Percentiles rank a stretch among this genome's conserved stretches.
Conservation (phyloP, 116 monocot species). For the Dioscorea cayenensis region DNA sequence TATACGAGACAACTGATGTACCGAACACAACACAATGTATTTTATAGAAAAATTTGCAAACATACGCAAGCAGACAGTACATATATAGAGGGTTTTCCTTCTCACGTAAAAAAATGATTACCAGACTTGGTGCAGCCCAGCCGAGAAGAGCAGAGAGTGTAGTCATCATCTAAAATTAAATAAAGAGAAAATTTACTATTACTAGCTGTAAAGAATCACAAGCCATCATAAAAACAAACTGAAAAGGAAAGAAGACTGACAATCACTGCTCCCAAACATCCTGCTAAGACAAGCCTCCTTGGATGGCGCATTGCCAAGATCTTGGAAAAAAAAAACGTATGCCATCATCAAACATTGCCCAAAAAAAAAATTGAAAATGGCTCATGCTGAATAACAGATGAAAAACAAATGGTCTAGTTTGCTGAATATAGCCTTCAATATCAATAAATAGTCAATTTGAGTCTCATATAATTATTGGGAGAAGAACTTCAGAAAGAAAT, state of each 20-base stretch:
- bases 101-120: constrained; percentile 29
- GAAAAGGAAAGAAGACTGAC: constrained; percentile 45
- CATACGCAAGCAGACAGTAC: too few relatives aligned
- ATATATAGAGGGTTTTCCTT: neutral
- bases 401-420: neutral
- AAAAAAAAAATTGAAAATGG: neutral
- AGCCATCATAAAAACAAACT: neutral
- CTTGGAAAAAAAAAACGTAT: constrained; percentile 21
- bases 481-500: too few relatives aligned
- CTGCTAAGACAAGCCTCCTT: constrained; percentile 76
- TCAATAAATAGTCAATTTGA: too few relatives aligned
- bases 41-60: too few relatives aligned
- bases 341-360: neutral
- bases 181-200: neutral
- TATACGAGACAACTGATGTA: too few relatives aligned
- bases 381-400: neutral
- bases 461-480: too few relatives aligned
- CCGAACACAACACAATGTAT: too few relatives aligned
- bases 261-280: constrained; percentile 70
- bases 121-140: constrained; percentile 97
- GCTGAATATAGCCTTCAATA: too few relatives aligned
- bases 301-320: constrained; percentile 98
- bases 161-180: constrained; percentile 72
- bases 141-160: constrained; percentile 79
- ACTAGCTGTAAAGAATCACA: neutral